Conservation (phyloP, 208 protist species). For the Perkinsela sp. region DNA sequence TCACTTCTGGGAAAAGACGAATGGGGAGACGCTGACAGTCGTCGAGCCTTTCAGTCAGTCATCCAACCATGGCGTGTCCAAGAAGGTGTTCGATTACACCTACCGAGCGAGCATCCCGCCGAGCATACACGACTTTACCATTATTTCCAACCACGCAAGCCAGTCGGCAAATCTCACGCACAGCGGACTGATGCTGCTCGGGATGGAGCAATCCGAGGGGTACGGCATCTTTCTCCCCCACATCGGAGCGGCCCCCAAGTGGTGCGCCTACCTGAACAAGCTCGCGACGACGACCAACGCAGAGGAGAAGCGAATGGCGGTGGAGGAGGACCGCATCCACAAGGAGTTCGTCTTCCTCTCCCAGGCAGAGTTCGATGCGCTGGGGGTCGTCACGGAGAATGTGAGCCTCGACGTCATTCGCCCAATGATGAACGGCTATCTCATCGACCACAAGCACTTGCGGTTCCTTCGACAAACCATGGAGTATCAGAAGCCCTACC, state of each 20-base stretch:
- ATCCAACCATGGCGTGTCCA: conserved; percentile 1
- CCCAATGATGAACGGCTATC: conserved; percentile 91
- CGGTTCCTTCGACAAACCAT: conserved; percentile 48
- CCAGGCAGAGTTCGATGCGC: conserved; percentile 59
- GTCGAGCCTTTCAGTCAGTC: conserved; percentile 19
- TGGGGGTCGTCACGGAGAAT: conserved; percentile 43
- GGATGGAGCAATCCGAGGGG: conserved; percentile 62
- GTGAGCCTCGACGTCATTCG: conserved; percentile 67
- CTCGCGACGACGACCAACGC: conserved; percentile 77
- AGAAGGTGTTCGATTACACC: background rate
- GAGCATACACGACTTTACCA: conserved; percentile 43
- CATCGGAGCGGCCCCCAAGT: conserved; percentile 78
- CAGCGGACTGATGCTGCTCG: conserved; percentile 58
- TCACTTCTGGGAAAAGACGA: conserved; percentile 69
- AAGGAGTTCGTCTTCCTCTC: conserved; percentile 93
- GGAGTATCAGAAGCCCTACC: conserved; percentile 18
- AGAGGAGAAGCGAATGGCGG: conserved; percentile 26
- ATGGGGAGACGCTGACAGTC: conserved; percentile 48
- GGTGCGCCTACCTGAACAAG: conserved; percentile 84
- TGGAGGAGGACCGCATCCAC: conserved; percentile 53
- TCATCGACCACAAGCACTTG: conserved; percentile 73
- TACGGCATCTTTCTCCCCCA: conserved; percentile 79
- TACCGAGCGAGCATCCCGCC: conserved; percentile 9
- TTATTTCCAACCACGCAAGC: conserved; percentile 38
- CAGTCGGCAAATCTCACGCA: conserved; percentile 36